These are phyloP conservation scores for Eucalyptus pumila DNA, from an alignment of 345 rosid species.

Conservation along the genomic window DNA sequence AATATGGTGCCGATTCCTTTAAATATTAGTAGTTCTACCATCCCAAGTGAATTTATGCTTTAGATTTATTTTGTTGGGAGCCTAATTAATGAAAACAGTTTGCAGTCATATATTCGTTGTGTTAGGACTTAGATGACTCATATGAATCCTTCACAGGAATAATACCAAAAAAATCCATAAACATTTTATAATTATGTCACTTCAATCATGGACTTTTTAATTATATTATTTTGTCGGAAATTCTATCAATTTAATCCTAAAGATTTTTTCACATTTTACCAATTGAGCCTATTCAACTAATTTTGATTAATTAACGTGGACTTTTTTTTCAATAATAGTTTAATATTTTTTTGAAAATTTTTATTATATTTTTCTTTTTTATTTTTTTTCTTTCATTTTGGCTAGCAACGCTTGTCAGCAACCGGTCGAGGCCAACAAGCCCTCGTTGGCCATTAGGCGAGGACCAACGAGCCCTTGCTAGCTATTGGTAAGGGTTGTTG, in stretches of 20 bases:
- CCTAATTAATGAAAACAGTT: background rate
- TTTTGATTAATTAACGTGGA: too few relatives aligned
- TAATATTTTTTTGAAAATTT: too few relatives aligned
- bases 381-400: too few relatives aligned
- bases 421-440: accelerated
- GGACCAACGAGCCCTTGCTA: too few relatives aligned
- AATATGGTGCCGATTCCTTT: background rate
- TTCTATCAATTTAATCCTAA: accelerated
- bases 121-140: background rate
- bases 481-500: too few relatives aligned
- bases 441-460: too few relatives aligned
- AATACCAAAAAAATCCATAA: too few relatives aligned
- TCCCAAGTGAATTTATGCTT: background rate
- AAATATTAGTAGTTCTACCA: background rate
- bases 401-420: accelerated
- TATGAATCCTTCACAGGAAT: background rate
- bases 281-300: accelerated
- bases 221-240: accelerated
- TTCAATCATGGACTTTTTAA: too few relatives aligned
- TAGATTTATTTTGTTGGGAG: background rate
- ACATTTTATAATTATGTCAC: background rate
- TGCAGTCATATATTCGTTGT: background rate
- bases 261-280: accelerated
- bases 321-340: too few relatives aligned
- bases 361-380: too few relatives aligned